phyloP scores from a whole-genome alignment of 1,284 basidiomycete species.

The Acaromyces ingoldii region DNA sequence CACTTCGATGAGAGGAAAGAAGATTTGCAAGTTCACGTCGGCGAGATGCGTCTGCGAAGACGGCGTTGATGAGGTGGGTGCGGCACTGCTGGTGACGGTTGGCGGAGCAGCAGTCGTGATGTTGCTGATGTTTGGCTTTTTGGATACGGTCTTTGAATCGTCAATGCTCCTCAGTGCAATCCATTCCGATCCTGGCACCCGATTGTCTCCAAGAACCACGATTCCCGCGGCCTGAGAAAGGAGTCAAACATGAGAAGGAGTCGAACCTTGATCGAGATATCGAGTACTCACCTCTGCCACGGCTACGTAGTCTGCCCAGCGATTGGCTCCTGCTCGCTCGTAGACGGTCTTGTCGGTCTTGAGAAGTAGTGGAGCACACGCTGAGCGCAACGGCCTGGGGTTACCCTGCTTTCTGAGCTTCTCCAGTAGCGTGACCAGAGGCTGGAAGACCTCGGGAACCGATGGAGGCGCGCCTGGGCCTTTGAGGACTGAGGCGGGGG shows the following conservation, averaged over 20 bases:
- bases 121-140: neutral
- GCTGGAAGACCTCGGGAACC: slow-evolving; percentile 21
- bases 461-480: slow-evolving; percentile 7
- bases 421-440: slow-evolving; percentile 30
- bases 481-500: neutral
- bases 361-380: slow-evolving; percentile 23
- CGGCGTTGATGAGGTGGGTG: too few relatives aligned
- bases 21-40: slow-evolving; percentile 14
- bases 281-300: slow-evolving; percentile 20
- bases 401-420: slow-evolving; percentile 30
- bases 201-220: slow-evolving; percentile 26
- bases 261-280: too few relatives aligned
- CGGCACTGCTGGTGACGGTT: neutral
- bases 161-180: slow-evolving; percentile 19
- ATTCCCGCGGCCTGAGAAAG: slow-evolving; percentile 23
- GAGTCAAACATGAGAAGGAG: too few relatives aligned
- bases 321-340: slow-evolving; percentile 27
- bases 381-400: slow-evolving; percentile 24
- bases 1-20: slow-evolving; percentile 29
- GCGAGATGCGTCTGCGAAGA: too few relatives aligned
- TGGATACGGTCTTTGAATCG: neutral
- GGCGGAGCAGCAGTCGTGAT: too few relatives aligned
- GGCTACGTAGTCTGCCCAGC: slow-evolving; percentile 37
- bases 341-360: slow-evolving; percentile 24
- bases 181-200: slow-evolving; percentile 31